Percentiles rank a stretch among this genome's conserved stretches.
phyloP scores from a whole-genome alignment of 2,329 filamentous ascomycete species.

The Dactylellina cionopaga region DNA sequence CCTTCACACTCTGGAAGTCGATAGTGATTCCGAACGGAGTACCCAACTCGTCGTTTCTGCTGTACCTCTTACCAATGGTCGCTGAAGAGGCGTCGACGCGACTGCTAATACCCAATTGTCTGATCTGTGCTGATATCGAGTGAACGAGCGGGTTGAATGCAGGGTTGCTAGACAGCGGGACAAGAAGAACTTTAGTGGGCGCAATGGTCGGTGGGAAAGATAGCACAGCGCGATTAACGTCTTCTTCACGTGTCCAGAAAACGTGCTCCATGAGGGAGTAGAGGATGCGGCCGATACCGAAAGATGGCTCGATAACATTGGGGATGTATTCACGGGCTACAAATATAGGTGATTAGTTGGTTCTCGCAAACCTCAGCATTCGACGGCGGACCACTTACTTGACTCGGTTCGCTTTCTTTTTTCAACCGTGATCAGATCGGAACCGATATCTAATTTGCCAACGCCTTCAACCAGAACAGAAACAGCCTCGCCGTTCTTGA shows the following conservation, averaged over 20 bases:
- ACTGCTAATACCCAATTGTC: conserved; percentile 79
- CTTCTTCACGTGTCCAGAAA: conserved; percentile 83
- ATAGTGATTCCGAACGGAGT: conserved; percentile 93
- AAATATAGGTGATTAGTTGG: not conserved
- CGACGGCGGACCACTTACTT: conserved; percentile 58
- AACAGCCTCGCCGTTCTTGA: conserved; percentile 78
- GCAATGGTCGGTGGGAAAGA: conserved; percentile 81
- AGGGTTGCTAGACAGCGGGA: conserved; percentile 82
- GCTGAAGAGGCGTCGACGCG: conserved; percentile 89
- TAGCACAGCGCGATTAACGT: conserved; percentile 79
- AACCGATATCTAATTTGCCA: conserved; percentile 75
- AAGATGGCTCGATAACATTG: conserved; percentile 96
- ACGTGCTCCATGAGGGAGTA: conserved; percentile 93
- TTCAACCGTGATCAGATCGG: conserved; percentile 84
- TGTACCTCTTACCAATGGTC: conserved; percentile 93
- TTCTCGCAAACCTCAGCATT: not conserved
- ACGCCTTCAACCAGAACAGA: conserved; percentile 76
- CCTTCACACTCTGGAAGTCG: conserved; percentile 93
- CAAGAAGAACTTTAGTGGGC: conserved; percentile 94
- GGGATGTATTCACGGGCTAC: conserved; percentile 83
- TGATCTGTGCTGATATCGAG: conserved; percentile 78
- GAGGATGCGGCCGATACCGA: conserved; percentile 93
- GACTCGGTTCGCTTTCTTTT: conserved; percentile 84
- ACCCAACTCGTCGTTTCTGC: conserved; percentile 93
- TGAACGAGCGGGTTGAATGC: conserved; percentile 77